These are phyloP conservation scores for Monosporozyma solicola DNA, from an alignment of 805 yeast genomes.

Conservation along the genomic window DNA sequence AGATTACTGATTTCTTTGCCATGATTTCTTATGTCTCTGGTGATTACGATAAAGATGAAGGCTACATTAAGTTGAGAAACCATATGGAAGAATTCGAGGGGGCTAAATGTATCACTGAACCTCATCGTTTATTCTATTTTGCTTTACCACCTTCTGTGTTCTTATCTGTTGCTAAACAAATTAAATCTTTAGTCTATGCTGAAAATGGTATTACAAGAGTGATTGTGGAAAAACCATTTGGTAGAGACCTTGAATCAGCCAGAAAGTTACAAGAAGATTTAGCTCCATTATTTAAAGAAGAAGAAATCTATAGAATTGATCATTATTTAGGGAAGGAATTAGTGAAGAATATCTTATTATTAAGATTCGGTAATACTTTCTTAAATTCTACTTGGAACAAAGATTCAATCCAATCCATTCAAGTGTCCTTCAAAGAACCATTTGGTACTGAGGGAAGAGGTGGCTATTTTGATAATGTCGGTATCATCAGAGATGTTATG, in stretches of 20 bases:
- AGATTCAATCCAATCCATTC: slow-evolving; percentile 68
- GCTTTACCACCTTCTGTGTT: slow-evolving; percentile 95
- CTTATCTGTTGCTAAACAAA: slow-evolving; percentile 62
- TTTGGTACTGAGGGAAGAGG: slow-evolving; percentile 99
- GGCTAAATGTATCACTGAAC: slow-evolving; percentile 35
- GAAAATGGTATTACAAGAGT: slow-evolving; percentile 65
- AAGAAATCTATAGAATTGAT: slow-evolving; percentile 90
- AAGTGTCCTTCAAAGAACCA: slow-evolving; percentile 92
- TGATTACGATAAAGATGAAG: slow-evolving; percentile 70
- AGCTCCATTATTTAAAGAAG: slow-evolving; percentile 83
- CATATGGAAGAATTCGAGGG: slow-evolving; percentile 53
- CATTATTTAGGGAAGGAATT: slow-evolving; percentile 97
- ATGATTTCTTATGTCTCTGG: slow-evolving; percentile 66
- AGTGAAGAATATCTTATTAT: slow-evolving; percentile 85
- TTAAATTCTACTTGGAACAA: slow-evolving; percentile 85
- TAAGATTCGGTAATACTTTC: slow-evolving; percentile 87
- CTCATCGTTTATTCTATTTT: slow-evolving; percentile 81
- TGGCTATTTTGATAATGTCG: slow-evolving; percentile 91
- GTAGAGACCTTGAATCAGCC: slow-evolving; percentile 77
- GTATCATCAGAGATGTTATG: slow-evolving; percentile 96
- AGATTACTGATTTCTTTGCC: slow-evolving; percentile 54
- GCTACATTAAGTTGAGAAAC: slow-evolving; percentile 50
- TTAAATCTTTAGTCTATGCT: slow-evolving; percentile 62
- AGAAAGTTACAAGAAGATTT: slow-evolving; percentile 66
- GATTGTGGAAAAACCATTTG: slow-evolving; percentile 95